These are phyloP conservation scores for Aspergillus novoparasiticus DNA, from an alignment of 2,329 filamentous ascomycete species.

Conservation along the genomic window DNA sequence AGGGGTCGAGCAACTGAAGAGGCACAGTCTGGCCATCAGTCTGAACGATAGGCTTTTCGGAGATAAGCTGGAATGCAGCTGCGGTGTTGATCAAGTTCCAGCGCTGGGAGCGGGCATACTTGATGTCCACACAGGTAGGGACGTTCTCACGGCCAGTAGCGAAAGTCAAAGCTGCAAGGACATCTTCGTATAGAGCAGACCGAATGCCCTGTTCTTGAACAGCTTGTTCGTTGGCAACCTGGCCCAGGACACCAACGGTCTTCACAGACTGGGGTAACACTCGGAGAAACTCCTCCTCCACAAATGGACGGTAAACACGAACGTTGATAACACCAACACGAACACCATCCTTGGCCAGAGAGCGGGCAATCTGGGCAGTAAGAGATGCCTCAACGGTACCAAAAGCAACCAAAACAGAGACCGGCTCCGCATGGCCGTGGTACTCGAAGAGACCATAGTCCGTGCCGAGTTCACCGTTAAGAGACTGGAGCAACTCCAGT, in stretches of 20 bases:
- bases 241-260: slow-evolving; percentile 82
- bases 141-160: slow-evolving; percentile 65
- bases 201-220: slow-evolving; percentile 75
- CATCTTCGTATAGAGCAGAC: slow-evolving; percentile 90
- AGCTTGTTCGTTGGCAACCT: slow-evolving; percentile 73
- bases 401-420: slow-evolving; percentile 86
- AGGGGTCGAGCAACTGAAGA: slow-evolving; percentile 57
- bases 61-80: slow-evolving; percentile 49
- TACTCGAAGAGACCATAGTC: slow-evolving; percentile 95
- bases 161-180: slow-evolving; percentile 82
- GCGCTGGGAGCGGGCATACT: slow-evolving; percentile 76
- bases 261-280: slow-evolving; percentile 74
- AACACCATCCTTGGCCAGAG: slow-evolving; percentile 70
- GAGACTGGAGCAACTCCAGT: slow-evolving; percentile 68
- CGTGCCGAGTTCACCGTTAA: slow-evolving; percentile 91
- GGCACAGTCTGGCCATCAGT: slow-evolving; percentile 41
- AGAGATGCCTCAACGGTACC: slow-evolving; percentile 89
- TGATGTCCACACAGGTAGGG: slow-evolving; percentile 76
- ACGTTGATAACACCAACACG: slow-evolving; percentile 89
- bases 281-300: slow-evolving; percentile 89
- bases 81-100: slow-evolving; percentile 58
- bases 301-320: slow-evolving; percentile 90
- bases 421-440: slow-evolving; percentile 76
- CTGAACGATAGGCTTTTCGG: slow-evolving; percentile 43
- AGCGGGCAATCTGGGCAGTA: slow-evolving; percentile 75